Percentiles rank a stretch among this genome's conserved stretches.
Evolutionary conservation across 2,329 filamentous ascomycete species (phyloP).

Genomic region (Aspergillus vadensis): DNA sequence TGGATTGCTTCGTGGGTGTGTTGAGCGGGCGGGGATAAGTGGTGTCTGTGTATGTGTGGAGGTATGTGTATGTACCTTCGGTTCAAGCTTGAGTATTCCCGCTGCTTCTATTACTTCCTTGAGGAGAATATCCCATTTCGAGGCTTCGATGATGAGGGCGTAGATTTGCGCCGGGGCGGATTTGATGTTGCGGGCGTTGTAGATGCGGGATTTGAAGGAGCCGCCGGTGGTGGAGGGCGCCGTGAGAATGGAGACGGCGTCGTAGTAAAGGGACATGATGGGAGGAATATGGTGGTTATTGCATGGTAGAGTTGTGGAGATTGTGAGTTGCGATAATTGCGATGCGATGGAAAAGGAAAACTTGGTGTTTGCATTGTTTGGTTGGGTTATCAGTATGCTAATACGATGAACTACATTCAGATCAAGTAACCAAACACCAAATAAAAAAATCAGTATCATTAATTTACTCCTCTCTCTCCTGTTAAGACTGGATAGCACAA

Average conservation of each 20-base stretch:
- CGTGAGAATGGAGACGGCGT: constrained; percentile 75
- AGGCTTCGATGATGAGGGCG: constrained; percentile 80
- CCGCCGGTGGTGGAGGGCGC: constrained; percentile 67
- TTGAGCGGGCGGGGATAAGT: too few species aligned
- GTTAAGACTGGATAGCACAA: too few species aligned
- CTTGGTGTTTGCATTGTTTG: constrained; percentile 32
- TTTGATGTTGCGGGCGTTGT: constrained; percentile 71
- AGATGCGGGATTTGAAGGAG: constrained; percentile 84
- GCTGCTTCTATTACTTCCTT: constrained; percentile 87
- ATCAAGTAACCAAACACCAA: too few species aligned
- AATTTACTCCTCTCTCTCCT: too few species aligned
- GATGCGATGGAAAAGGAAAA: constrained; percentile 3
- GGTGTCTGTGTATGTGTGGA: too few species aligned
- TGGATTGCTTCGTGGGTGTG: too few species aligned
- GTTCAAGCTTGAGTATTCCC: constrained; percentile 74
- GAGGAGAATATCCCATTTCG: constrained; percentile 85
- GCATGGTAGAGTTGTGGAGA: background rate
- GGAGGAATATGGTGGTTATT: constrained; percentile 3
- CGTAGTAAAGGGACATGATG: constrained; percentile 90
- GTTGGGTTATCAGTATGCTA: background rate
- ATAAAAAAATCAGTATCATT: too few species aligned
- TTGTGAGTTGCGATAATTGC: background rate
- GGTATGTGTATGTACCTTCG: constrained; percentile 64
- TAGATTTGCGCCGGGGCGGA: constrained; percentile 81
- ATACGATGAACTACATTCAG: too few species aligned